phyloP scores from a whole-genome alignment of 108 stramenopile genomes.

The Skeletonema tropicum region DNA sequence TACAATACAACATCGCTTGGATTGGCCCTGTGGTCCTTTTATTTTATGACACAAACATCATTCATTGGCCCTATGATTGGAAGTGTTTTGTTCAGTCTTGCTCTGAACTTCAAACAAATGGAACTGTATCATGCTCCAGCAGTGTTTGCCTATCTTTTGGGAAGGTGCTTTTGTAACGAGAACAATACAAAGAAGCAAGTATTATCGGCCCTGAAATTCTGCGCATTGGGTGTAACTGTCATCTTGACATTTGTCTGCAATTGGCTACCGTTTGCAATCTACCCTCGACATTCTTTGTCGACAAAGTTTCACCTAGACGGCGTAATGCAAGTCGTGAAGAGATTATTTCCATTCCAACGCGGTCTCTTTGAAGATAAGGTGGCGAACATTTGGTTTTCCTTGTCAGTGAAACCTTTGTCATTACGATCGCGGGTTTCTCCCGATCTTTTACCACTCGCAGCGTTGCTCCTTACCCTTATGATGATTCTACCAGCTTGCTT shows the following conservation, averaged over 20 bases:
- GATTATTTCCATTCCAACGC: conserved; percentile 92
- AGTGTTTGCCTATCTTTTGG: conserved; percentile 86
- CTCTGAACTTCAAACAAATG: conserved; percentile 98
- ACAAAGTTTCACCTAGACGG: conserved; percentile 37
- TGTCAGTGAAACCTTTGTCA: conserved; percentile 67
- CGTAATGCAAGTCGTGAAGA: conserved; percentile 59
- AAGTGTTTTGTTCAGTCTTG: conserved; percentile 75
- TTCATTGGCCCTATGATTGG: conserved; percentile 59
- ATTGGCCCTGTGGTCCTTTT: conserved; percentile 75
- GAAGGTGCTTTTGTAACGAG: conserved; percentile 56
- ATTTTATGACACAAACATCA: conserved; percentile 57
- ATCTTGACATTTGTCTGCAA: conserved; percentile 68
- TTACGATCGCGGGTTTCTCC: conserved; percentile 65
- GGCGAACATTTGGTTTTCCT: conserved; percentile 91
- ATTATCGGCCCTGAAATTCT: conserved; percentile 23
- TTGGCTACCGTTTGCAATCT: conserved; percentile 79
- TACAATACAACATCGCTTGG: conserved; percentile 94
- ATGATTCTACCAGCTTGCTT: conserved; percentile 60
- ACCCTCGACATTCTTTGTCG: conserved; percentile 5
- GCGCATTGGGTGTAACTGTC: conserved; percentile 74
- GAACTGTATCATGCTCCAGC: conserved; percentile 93
- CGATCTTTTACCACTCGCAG: conserved; percentile 55
- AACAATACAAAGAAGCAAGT: neutral
- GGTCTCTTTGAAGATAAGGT: conserved; percentile 97
- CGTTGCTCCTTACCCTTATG: conserved; percentile 53